Evolutionary conservation across 1,284 basidiomycete genomes (phyloP), one percentile per base, ranked within the genome.

Genomic region (Microbotryomycetes sp.): DNA sequence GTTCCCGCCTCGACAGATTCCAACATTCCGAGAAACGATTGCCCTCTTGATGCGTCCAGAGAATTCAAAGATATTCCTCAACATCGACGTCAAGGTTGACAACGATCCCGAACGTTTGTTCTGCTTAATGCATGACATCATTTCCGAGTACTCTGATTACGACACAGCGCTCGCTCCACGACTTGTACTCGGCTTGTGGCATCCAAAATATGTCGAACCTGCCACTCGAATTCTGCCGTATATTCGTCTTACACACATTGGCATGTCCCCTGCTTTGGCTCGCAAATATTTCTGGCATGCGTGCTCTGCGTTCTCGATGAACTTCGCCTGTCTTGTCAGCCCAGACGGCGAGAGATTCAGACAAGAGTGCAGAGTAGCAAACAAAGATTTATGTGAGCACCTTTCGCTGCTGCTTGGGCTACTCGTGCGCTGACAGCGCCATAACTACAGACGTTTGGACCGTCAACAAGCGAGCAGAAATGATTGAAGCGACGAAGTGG

Each of bases 401-500:
- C 14, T 49, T 45, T 28, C 26, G 23, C 48, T 5, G 28, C 25
- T 25, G 16, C 14, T 16, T 31, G 42, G 16, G 71, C 72, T 97
- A 51, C 86, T 31, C 49, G 14, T 49, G 56, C 3, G 5, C 56
- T 54, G 42, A 49, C 32, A 6, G 22, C 15, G 30, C 28, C 6
- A 9, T 12, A 14, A 71, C 9, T 3, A 25, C 51, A 65, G 64
- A 92, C 83, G 90, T 93, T 14, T 98, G 96, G 96, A 98, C 94
- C 0, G 93, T 97, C 30, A 98, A 97, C 75, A 82, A 87, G 52
- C 84, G 85, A 12, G 84, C 85, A 63, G 86, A 94, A 74, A 97
- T 98, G 93, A 87, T 94, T 79, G 89, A 97, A 82, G 91, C 90
- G 63, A 87, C 88, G 22, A 81, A 91, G 68, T 97, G 92, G 94